phyloP scores from a whole-genome alignment of 2,329 filamentous ascomycete genomes.

The Colletotrichum sp. region DNA sequence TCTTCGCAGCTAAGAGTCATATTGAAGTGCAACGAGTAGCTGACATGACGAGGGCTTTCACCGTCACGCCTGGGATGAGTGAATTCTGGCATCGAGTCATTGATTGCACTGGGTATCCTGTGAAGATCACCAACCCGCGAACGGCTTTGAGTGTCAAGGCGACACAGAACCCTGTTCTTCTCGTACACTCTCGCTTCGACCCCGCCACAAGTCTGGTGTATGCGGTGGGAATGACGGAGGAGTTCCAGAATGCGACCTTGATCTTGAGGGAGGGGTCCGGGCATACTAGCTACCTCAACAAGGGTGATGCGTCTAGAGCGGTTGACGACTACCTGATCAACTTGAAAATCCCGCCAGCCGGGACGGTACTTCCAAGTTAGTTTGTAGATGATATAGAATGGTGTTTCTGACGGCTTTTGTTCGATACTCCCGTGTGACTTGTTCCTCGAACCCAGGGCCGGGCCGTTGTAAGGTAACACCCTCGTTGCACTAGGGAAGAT shows the following conservation, averaged over 20 bases:
- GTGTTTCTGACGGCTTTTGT: rapidly evolving
- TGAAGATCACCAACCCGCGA: slow-evolving; percentile 9
- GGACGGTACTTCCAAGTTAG: background rate
- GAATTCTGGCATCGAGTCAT: slow-evolving; percentile 12
- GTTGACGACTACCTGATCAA: slow-evolving; percentile 8
- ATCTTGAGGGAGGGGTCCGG: slow-evolving; percentile 9
- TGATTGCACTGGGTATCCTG: slow-evolving; percentile 16
- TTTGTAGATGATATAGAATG: background rate
- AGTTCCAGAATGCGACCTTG: background rate
- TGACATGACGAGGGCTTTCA: slow-evolving; percentile 3
- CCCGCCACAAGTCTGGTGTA: slow-evolving; percentile 10
- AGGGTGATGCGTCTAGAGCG: background rate
- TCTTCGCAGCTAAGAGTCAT: slow-evolving; percentile 7
- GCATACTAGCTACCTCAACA: slow-evolving; percentile 5
- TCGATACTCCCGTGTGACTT: background rate
- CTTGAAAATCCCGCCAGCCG: background rate
- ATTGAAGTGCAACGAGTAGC: slow-evolving; percentile 1
- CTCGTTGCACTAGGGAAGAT: background rate
- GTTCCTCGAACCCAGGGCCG: background rate
- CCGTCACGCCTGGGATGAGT: slow-evolving; percentile 1
- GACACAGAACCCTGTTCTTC: background rate
- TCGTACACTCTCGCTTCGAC: slow-evolving; percentile 10
- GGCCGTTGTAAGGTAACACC: background rate
- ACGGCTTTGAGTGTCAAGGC: background rate
- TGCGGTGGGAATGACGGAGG: slow-evolving; percentile 3